phyloP scores from a whole-genome alignment of 441 rosid genomes.

The Croton laevigatus region DNA sequence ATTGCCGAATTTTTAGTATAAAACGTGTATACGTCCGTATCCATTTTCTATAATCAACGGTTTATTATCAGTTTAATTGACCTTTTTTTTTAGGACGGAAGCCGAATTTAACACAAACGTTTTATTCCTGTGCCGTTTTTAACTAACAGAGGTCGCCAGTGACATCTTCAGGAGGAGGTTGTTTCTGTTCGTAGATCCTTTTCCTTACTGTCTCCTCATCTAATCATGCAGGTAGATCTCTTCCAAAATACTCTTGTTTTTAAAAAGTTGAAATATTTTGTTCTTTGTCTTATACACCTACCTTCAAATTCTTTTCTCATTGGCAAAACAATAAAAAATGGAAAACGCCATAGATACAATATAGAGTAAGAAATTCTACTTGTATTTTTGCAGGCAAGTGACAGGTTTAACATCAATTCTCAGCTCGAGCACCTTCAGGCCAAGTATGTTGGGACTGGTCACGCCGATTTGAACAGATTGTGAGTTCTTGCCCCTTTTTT shows the following conservation, averaged over 20 bases:
- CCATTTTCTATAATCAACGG: no score
- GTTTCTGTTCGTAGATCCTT: neutral
- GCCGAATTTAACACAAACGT: no score
- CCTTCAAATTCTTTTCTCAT: neutral
- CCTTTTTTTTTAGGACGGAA: no score
- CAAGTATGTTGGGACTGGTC: slow-evolving; percentile 92
- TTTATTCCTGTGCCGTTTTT: no score
- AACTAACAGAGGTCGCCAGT: no score
- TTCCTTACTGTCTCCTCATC: neutral
- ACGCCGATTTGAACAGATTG: slow-evolving; percentile 92
- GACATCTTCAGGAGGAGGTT: neutral
- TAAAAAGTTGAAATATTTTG: no score
- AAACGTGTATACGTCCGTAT: no score
- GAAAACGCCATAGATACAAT: neutral
- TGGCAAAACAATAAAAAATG: neutral
- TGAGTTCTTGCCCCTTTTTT: slow-evolving; percentile 36
- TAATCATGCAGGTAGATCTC: slow-evolving; percentile 18
- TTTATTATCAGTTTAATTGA: no score
- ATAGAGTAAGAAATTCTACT: neutral
- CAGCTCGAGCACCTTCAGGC: slow-evolving; percentile 99
- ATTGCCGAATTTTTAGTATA: no score
- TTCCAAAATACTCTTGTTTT: neutral
- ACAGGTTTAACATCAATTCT: slow-evolving; percentile 94
- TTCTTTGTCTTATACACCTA: neutral
- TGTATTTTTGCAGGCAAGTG: slow-evolving; percentile 69